These are phyloP conservation scores for Metarhizium sp. DNA, from an alignment of 2,329 filamentous ascomycete genomes.

Conservation along the genomic window DNA sequence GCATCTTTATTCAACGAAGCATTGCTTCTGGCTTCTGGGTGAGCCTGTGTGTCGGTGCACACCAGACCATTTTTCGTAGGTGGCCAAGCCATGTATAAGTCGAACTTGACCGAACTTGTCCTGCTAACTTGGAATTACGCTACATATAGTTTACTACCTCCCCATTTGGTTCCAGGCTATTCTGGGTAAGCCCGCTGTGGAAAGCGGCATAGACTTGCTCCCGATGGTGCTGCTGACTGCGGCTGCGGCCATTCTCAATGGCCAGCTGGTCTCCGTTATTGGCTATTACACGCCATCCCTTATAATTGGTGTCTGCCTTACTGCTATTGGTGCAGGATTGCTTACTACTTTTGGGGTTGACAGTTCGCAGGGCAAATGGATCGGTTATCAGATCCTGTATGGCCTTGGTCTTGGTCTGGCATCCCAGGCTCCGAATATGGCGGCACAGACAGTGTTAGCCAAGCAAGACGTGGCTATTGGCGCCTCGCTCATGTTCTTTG, in stretches of 20 bases:
- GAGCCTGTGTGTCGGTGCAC: constrained; percentile 13
- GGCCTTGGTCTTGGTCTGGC: constrained; percentile 34
- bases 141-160: constrained; percentile 28
- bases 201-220: constrained; percentile 15
- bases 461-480: constrained; percentile 30
- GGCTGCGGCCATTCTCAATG: constrained; percentile 10
- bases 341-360: constrained; percentile 24
- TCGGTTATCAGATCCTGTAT: constrained; percentile 25
- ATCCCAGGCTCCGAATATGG: constrained; percentile 36
- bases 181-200: constrained; percentile 16
- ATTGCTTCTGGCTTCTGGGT: constrained; percentile 25
- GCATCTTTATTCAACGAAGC: constrained; percentile 29
- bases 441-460: constrained; percentile 18
- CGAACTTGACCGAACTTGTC: constrained; percentile 25
- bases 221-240: constrained; percentile 13
- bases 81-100: constrained; percentile 4
- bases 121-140: constrained; percentile 23
- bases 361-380: constrained; percentile 10
- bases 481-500: constrained; percentile 28
- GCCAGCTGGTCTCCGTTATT: constrained; percentile 12
- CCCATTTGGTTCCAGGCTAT: constrained; percentile 43
- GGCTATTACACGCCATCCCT: constrained; percentile 31
- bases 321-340: constrained; percentile 27
- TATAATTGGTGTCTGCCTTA: constrained; percentile 20
- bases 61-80: constrained; percentile 11